These are phyloP conservation scores for Cutaneotrichosporon dermatis DNA, from an alignment of 1,284 basidiomycete genomes.

Conservation along the genomic window DNA sequence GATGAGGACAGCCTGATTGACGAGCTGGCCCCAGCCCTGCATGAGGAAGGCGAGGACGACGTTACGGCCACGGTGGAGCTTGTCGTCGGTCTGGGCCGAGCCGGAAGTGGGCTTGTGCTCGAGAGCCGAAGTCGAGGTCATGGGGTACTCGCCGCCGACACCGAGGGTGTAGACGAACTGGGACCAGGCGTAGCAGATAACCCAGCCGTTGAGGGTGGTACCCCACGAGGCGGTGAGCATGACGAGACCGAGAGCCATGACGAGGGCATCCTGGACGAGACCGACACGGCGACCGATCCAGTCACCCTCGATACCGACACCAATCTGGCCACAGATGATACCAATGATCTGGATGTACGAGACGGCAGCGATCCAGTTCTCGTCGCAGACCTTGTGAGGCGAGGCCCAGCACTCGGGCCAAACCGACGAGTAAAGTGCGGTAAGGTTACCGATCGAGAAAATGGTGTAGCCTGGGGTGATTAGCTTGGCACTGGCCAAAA, in stretches of 20 bases:
- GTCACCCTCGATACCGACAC: slow-evolving; percentile 56
- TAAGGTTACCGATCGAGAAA: slow-evolving; percentile 53
- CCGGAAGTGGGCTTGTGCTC: slow-evolving; percentile 48
- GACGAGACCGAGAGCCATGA: slow-evolving; percentile 52
- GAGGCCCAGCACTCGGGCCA: slow-evolving; percentile 54
- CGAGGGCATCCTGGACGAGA: slow-evolving; percentile 50
- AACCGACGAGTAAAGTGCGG: slow-evolving; percentile 51
- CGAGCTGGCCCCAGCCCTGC: slow-evolving; percentile 55
- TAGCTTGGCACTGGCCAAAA: neutral
- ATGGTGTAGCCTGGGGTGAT: slow-evolving; percentile 30
- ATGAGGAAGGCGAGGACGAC: slow-evolving; percentile 55
- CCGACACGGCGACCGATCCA: slow-evolving; percentile 56
- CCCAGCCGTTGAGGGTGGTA: slow-evolving; percentile 54
- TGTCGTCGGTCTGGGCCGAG: slow-evolving; percentile 51
- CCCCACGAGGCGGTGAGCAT: slow-evolving; percentile 58
- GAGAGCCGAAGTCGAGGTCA: slow-evolving; percentile 55
- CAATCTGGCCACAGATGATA: slow-evolving; percentile 56
- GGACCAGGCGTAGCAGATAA: slow-evolving; percentile 54
- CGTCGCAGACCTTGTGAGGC: slow-evolving; percentile 49
- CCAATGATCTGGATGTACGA: slow-evolving; percentile 43
- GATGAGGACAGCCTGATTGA: slow-evolving; percentile 55
- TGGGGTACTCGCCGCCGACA: slow-evolving; percentile 56
- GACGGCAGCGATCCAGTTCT: slow-evolving; percentile 51
- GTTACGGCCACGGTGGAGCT: slow-evolving; percentile 55
- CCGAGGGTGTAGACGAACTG: slow-evolving; percentile 54